phyloP scores from a whole-genome alignment of 1,284 basidiomycete genomes.

The Termitomyces sp. region DNA sequence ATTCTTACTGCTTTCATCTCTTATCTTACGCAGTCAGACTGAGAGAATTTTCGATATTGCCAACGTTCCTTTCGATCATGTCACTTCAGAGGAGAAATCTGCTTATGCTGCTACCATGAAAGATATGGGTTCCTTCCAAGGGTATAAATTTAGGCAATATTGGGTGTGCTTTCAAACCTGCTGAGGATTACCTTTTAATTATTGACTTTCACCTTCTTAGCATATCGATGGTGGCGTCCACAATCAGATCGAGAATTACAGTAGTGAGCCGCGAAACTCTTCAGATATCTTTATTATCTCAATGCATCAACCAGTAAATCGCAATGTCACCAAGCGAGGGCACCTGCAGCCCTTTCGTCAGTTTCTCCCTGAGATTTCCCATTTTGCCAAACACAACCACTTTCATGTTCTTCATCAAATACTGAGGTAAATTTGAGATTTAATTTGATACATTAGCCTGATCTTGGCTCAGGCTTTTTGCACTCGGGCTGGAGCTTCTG shows the following conservation, averaged over 20 bases:
- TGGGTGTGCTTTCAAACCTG: constrained; percentile 36
- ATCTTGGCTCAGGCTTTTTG: constrained; percentile 36
- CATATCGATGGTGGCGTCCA: constrained; percentile 51
- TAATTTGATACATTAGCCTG: not conserved
- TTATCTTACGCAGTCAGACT: constrained; percentile 27
- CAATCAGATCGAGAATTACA: constrained; percentile 59
- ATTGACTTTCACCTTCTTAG: constrained; percentile 16
- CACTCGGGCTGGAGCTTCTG: constrained; percentile 54
- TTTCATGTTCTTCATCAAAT: constrained; percentile 47
- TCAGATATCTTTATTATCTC: not conserved
- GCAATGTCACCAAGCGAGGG: constrained; percentile 36
- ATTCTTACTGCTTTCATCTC: not conserved
- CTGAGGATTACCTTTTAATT: not conserved
- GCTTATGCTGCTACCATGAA: constrained; percentile 45
- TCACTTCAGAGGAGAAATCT: constrained; percentile 52
- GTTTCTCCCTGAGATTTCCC: constrained; percentile 53
- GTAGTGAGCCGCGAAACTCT: constrained; percentile 31
- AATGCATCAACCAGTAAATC: constrained; percentile 36
- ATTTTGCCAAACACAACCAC: constrained; percentile 48
- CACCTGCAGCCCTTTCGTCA: constrained; percentile 49
- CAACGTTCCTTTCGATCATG: constrained; percentile 51
- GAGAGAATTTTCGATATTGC: constrained; percentile 61
- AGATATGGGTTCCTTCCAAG: constrained; percentile 48
- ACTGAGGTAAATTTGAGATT: constrained; percentile 30
- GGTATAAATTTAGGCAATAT: constrained; percentile 53